phyloP scores from a whole-genome alignment of 169 alveolate genomes.

The Plasmodium relictum region DNA sequence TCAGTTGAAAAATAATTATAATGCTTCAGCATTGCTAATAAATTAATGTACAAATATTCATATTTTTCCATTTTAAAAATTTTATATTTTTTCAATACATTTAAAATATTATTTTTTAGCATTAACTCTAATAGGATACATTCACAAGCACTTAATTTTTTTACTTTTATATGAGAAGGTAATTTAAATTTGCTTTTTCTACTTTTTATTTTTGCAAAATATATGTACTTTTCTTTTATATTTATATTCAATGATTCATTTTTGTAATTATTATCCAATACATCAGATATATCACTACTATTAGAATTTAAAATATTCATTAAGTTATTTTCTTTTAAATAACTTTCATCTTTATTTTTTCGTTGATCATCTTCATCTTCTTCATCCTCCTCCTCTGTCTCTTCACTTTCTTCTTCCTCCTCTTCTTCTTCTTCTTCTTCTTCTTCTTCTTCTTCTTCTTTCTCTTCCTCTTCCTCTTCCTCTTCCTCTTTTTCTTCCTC shows the following conservation, averaged over 20 bases:
- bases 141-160: conserved; percentile 66
- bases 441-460: not conserved
- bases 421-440: conserved; percentile 7
- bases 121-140: conserved; percentile 51
- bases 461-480: not conserved
- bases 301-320: conserved; percentile 44
- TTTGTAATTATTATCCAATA: conserved; percentile 36
- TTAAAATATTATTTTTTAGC: conserved; percentile 41
- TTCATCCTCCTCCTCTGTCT: not conserved
- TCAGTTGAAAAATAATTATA: conserved; percentile 58
- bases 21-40: conserved; percentile 70
- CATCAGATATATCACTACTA: conserved; percentile 61
- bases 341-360: not conserved
- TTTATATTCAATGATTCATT: conserved; percentile 47
- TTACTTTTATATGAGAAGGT: conserved; percentile 59
- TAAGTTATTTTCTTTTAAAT: conserved; percentile 30
- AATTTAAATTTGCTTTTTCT: conserved; percentile 37
- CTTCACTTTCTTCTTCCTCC: not conserved
- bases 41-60: conserved; percentile 53
- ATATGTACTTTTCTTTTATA: conserved; percentile 60
- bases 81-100: conserved; percentile 61
- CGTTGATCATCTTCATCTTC: not conserved
- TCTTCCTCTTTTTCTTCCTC: not conserved
- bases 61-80: conserved; percentile 70
- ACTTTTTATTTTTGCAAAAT: conserved; percentile 23